Evolutionary conservation across 257 asterid genomes (phyloP), one percentile per base, ranked within the genome.

Genomic region (Datura wrightii): DNA sequence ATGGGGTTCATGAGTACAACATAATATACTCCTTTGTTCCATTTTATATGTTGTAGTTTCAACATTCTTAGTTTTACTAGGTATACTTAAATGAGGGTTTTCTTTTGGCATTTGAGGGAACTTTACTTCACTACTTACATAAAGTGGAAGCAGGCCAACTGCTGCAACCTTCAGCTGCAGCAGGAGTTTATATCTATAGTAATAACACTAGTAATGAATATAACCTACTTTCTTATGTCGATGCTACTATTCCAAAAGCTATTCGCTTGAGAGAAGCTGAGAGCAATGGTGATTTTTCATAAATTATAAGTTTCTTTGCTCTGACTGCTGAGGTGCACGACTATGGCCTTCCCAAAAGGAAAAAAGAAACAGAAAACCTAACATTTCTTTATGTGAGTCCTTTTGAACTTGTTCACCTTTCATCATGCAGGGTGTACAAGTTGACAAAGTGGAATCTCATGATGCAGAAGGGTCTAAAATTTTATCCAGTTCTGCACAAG

Each of bases 341-440:
- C 36, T 69, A 16, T 39, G 52, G 52, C 3, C 13, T 52, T 69
- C 39, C 52, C 52, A 39, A 69, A 3, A 8, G 24, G 52, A 7
- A 39, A 15, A 13, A 13, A 65, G 78, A 16, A 69, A 69, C 24
- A 7, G 31, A 31, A 24, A 76, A 1, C 41, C 7, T 76, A 31
- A 52, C 60, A 13, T 31, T 24, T 52, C 13, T 76, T 76, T 76
- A 13, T 52, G 46, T 0, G 46, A 50, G 31, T 31, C 11, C 63
- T 3, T 76, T 14, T 52, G 46, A 52, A 31, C 63, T 78, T 50
- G 63, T 76, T 52, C 82, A 52, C 63, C 15, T 78, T 87, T 50
- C 79, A 86, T 54, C 55, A 41, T 86, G 88, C 92, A 97, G 99
- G 98, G 99, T 71, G 93, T 90, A 83, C 90, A 88, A 76, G 86